These are phyloP conservation scores for Leishmania guyanensis DNA, from an alignment of 208 protist species.

Conservation along the genomic window DNA sequence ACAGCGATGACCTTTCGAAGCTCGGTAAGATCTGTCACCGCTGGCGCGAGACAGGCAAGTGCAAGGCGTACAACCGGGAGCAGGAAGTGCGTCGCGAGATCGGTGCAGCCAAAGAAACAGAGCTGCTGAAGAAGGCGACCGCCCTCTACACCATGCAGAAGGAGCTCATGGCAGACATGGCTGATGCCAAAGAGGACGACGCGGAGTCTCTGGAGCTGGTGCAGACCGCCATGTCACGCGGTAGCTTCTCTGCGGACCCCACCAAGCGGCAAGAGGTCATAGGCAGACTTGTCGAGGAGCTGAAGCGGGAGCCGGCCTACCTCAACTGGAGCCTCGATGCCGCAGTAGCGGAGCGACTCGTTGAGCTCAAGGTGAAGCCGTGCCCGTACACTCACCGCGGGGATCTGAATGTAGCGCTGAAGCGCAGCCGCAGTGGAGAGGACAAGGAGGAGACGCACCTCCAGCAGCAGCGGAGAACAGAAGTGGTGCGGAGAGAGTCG, in stretches of 20 bases:
- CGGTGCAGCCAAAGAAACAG: conserved; percentile 56
- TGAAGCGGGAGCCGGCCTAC: conserved; percentile 75
- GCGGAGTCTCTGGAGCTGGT: conserved; percentile 16
- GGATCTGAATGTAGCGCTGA: conserved; percentile 37
- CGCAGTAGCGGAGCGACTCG: conserved; percentile 62
- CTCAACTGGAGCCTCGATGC: conserved; percentile 79
- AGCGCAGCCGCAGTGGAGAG: conserved; percentile 25
- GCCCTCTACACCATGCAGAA: conserved; percentile 60
- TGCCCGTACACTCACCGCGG: conserved; percentile 63
- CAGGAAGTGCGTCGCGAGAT: conserved; percentile 39
- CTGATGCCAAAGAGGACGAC: conserved; percentile 9
- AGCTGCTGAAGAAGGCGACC: conserved; percentile 65
- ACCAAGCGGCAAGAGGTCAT: conserved; percentile 34
- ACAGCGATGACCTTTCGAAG: conserved; percentile 36
- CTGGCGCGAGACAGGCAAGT: conserved; percentile 40
- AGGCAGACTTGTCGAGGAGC: conserved; percentile 49
- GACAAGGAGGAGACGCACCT: conserved; percentile 16
- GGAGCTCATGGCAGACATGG: conserved; percentile 45
- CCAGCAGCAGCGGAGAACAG: conserved; percentile 16
- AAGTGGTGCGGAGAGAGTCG: conserved; percentile 5
- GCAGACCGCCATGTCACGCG: conserved; percentile 3
- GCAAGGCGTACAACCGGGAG: conserved; percentile 48
- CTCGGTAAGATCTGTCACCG: conserved; percentile 46
- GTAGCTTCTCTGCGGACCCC: conserved; percentile 26
- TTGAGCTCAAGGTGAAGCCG: conserved; percentile 35